Conservation (phyloP, 1,139 yeast genomes). For the Pichia sp. region DNA sequence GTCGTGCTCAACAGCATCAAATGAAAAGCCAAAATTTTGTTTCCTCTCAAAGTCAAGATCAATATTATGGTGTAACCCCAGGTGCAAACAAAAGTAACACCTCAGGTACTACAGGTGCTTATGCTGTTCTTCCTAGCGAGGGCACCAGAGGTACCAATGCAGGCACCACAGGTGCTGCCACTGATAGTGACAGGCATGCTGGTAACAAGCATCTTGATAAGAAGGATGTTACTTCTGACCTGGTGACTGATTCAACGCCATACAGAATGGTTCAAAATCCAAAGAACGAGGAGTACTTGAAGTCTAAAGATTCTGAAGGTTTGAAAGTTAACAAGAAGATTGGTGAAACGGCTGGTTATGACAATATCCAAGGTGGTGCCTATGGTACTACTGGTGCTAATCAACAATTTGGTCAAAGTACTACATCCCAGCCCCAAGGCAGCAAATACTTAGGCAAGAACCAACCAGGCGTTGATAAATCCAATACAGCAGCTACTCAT, state of each 20-base stretch:
- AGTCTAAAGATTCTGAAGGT: constrained; percentile 4
- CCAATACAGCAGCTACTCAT: background rate
- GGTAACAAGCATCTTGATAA: background rate
- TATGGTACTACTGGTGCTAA: background rate
- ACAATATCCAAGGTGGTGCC: background rate
- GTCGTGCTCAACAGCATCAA: background rate
- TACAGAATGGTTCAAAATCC: constrained; percentile 18
- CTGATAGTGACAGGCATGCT: background rate
- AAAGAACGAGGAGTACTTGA: constrained; percentile 6
- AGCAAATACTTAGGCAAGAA: no score
- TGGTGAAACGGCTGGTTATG: background rate
- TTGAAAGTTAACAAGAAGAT: constrained; percentile 5
- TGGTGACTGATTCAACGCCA: constrained; percentile 14
- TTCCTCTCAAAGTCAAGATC: background rate
- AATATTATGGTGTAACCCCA: background rate
- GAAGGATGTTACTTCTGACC: constrained; percentile 5
- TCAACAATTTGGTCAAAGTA: no score
- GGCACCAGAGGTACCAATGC: background rate
- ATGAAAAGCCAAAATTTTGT: background rate
- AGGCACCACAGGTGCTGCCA: background rate
- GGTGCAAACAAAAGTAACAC: background rate
- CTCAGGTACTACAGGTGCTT: background rate
- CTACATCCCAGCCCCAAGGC: background rate
- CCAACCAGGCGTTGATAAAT: background rate
- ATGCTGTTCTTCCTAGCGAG: background rate